Base-by-base conservation (phyloP, 1,139 yeast genomes). In the Yamadazyma trypodendri region DNA sequence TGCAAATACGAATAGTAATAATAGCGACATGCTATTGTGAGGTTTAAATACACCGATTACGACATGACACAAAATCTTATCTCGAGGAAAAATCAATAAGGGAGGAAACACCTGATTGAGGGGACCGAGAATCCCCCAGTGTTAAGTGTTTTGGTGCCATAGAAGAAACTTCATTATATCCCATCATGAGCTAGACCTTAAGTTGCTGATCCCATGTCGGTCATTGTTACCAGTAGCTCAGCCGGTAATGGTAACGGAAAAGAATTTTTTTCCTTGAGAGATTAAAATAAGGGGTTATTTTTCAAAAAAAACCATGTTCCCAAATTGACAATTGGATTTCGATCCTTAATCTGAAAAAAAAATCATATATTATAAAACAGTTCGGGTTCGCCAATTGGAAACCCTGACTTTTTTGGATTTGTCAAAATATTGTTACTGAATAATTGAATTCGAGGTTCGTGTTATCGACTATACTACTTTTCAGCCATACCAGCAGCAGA, bases 61-160 rank as follows among this genome's bases (percentile, higher is more conserved):
- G 16, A 29, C 27, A 30, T 42, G 21, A 42, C 45, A 42, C 45
- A 42, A 42, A 42, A 39, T 39, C 45, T 42, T 42, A 42, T 42
- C 45, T 39, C 32, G 32, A 35, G 32, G 37, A 29, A 31, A 39
- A 29, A 37, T 29, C 32, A 31, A 32, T 36, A 24, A 37, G 32
- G 31, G 41, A 25, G 35, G 24, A n/a, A n/a, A n/a, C n/a, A n/a
- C n/a, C n/a, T n/a, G n/a, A n/a, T n/a, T n/a, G n/a, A n/a, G n/a
- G n/a, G n/a, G n/a, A n/a, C n/a, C n/a, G n/a, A n/a, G n/a, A n/a
- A n/a, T n/a, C n/a, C n/a, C n/a, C n/a, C n/a, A n/a, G n/a, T n/a
- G n/a, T n/a, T n/a, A n/a, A n/a, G n/a, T n/a, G n/a, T n/a, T n/a
- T n/a, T n/a, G n/a, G n/a, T n/a, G n/a, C n/a, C n/a, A n/a, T n/a